Evolutionary conservation across 1,284 basidiomycete genomes (phyloP), one percentile per base, ranked within the genome.

Genomic region (Microstroma glucosiphilum): DNA sequence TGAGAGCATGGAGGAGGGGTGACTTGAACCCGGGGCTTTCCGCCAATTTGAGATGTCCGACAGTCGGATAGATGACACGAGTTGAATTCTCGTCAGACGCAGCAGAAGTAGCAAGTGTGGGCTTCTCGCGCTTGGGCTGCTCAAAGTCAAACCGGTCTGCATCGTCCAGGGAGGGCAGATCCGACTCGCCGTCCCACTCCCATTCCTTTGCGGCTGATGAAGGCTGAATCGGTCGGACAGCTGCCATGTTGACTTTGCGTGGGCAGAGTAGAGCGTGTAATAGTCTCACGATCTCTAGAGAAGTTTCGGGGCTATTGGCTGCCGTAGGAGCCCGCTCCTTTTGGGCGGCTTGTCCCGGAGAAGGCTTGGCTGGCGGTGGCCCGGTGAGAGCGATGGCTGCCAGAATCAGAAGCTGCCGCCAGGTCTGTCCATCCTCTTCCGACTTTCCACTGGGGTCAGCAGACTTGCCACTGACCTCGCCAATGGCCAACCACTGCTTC

Each of bases 121-220:
- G 30, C 30, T 37, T 37, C 9, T 37, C 30, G 3, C 9, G 3
- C 9, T 37, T 3, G 30, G 30, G 30, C 30, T 37, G 3, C 30
- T 9, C 30, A 37, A 37, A 37, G 30, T 48, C 46, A 12, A 48
- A n/a, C 1, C 40, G 54, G 21, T 67, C 64, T n/a, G 61, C 43
- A 6, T 71, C 69, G 46, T 73, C 73, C 19, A 76, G 49, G 2
- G 56, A 42, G 1, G 76, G 75, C 4, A 78, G 67, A 0, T 75
- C 73, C 1, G 72, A 73, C 1, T 65, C 65, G 9, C 77, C 77
- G 43, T 78, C 77, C 77, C 77, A 78, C 40, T 78, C 77, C 74
- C 73, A 77, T 4, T 64, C 69, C 11, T 54, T 51, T 1, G 58
- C 40, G 8, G 55, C 59, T 17, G 42, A 21, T 8, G 61, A 3